A percentile compares a stretch with the other conserved stretches of the same genome.
These are phyloP conservation scores for Colletotrichum sp. DNA, from an alignment of 2,329 filamentous ascomycete species.

Conservation along the genomic window DNA sequence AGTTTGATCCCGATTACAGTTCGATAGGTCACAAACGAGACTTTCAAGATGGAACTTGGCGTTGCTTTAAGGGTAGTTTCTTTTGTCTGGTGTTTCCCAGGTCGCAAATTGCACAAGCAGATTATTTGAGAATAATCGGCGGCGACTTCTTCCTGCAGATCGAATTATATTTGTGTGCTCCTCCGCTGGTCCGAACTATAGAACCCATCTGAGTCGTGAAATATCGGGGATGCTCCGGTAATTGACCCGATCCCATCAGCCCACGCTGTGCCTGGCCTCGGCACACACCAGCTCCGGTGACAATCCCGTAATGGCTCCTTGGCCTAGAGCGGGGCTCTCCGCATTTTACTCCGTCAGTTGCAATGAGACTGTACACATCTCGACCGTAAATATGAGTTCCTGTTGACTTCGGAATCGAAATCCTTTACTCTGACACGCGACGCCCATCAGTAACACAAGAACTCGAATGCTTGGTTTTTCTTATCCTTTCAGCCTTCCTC, in stretches of 20 bases:
- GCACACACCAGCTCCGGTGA: not conserved
- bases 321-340: not conserved
- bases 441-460: not conserved
- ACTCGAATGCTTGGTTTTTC: not conserved
- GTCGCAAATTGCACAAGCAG: not conserved
- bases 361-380: not conserved
- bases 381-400: not conserved
- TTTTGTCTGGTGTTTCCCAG: not conserved
- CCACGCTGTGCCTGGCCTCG: not conserved
- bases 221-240: not conserved
- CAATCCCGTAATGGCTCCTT: not conserved
- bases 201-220: too few species aligned
- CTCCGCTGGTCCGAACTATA: too few species aligned
- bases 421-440: not conserved
- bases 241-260: not conserved
- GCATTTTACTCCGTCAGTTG: not conserved
- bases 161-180: too few species aligned
- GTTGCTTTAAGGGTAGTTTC: fast-evolving
- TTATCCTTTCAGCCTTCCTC: not conserved
- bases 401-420: not conserved
- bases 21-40: not conserved
- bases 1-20: fast-evolving
- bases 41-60: not conserved
- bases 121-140: not conserved
- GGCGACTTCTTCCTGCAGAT: not conserved